Evolutionary conservation across 106 monocot species (phyloP), one percentile per base, ranked within the genome.

Genomic region (Dioscorea alata): DNA sequence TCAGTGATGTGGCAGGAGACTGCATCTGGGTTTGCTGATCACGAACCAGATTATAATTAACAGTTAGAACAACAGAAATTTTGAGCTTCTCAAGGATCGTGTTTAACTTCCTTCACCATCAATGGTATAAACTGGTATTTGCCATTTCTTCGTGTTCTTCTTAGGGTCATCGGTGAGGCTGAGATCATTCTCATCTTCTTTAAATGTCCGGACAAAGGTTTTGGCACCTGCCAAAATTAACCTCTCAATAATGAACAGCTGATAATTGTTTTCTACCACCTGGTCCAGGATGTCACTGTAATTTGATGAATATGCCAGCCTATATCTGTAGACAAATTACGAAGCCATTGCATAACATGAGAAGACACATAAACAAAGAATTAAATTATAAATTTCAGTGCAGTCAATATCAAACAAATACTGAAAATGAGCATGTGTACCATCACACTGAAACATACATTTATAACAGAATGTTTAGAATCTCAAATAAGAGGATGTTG

Each of bases 241-340:
- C 52, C 96, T 92, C 70, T 97, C 96, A 6, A 97, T 80, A 84
- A 97, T 97, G 72, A 97, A 97, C 24, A 97, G 72, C 75, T 97
- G 80, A 72, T 97, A 97, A 60, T 97, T 97, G 80, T 97, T 97
- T 61, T 89, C 70, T 0, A 97, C 71, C 25, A 89, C 72, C n/a
- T 86, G 78, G 59, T 97, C 89, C 70, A 97, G 74, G 61, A 92
- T 84, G 71, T 61, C 66, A 60, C 89, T 92, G 33, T 71, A 97
- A 64, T 97, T 86, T 22, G 84, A 92, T 53, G 96, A 86, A 51
- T 86, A 87, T 12, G 86, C 95, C 73, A 97, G 25, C 75, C 79
- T 92, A 66, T 97, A 92, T 63, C 96, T 97, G 80, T 28, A 3
- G 28, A 28, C 28, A 3, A 3, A 28, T 28, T 28, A 28, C 1